Conservation (phyloP, 2,329 filamentous ascomycete species). For the Botrytis deweyae region DNA sequence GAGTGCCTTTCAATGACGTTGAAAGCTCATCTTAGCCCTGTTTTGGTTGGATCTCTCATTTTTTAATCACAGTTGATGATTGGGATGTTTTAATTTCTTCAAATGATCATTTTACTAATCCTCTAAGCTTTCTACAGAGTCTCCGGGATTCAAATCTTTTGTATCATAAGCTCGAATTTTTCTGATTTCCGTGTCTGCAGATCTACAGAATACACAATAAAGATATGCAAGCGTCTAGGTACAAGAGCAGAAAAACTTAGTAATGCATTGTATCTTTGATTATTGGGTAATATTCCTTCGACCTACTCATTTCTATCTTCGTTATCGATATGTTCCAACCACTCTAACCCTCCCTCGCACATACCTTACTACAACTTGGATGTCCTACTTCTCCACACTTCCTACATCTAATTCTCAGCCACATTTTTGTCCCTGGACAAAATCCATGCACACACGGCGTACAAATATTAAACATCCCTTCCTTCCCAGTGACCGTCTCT, state of each 20-base stretch:
- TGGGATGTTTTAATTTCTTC: neutral
- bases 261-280: neutral
- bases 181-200: too few species aligned
- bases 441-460: conserved; percentile 17
- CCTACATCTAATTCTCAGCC: conserved; percentile 13
- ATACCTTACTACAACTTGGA: neutral
- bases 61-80: neutral
- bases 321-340: neutral
- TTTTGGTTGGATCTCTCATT: neutral
- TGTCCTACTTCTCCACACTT: neutral
- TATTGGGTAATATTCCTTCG: too few species aligned
- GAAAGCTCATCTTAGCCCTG: neutral
- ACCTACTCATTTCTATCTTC: neutral
- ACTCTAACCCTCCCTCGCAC: neutral
- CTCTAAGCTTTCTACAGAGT: neutral
- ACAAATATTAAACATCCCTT: neutral
- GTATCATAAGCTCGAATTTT: neutral
- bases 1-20: neutral
- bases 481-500: neutral
- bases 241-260: neutral
- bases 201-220: neutral
- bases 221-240: neutral
- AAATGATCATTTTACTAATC: neutral
- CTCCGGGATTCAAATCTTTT: neutral
- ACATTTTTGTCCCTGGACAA: conserved; percentile 12